phyloP scores from a whole-genome alignment of 2,329 filamentous ascomycete genomes.

The Coniochaeta pulveracea region DNA sequence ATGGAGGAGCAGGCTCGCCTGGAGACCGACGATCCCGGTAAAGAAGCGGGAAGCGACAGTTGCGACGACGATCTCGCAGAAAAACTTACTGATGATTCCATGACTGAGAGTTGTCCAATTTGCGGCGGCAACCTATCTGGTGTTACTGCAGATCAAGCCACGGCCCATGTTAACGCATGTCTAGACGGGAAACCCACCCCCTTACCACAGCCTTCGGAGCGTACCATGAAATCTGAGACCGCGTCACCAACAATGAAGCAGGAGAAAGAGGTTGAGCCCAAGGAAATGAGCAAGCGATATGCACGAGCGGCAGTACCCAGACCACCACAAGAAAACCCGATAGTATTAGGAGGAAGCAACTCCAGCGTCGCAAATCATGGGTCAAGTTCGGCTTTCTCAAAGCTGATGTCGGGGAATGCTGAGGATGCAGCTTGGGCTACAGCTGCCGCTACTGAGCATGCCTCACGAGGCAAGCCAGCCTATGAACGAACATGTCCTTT shows the following conservation, averaged over 20 bases:
- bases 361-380: slow-evolving; percentile 12
- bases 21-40: too few species aligned
- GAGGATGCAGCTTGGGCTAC: slow-evolving; percentile 85
- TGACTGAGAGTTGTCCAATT: slow-evolving; percentile 56
- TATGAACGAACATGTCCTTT: slow-evolving; percentile 91
- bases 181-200: slow-evolving; percentile 70
- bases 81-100: slow-evolving; percentile 17
- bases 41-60: slow-evolving; percentile 34
- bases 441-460: slow-evolving; percentile 68
- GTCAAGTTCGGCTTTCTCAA: slow-evolving; percentile 69
- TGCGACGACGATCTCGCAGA: slow-evolving; percentile 20
- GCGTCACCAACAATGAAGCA: slow-evolving; percentile 9
- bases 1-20: slow-evolving; percentile 66
- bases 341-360: slow-evolving; percentile 35
- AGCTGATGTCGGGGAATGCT: slow-evolving; percentile 83
- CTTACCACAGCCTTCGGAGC: slow-evolving; percentile 24
- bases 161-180: slow-evolving; percentile 84
- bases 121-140: slow-evolving; percentile 57
- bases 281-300: slow-evolving; percentile 43
- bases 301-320: slow-evolving; percentile 59
- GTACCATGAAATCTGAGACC: slow-evolving; percentile 15
- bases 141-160: slow-evolving; percentile 54
- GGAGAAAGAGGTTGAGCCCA: slow-evolving; percentile 19
- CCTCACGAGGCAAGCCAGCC: slow-evolving; percentile 72
- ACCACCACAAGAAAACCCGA: slow-evolving; percentile 73